Base-by-base conservation (phyloP, 768 basidiomycete species). In the Astraeus odoratus region DNA sequence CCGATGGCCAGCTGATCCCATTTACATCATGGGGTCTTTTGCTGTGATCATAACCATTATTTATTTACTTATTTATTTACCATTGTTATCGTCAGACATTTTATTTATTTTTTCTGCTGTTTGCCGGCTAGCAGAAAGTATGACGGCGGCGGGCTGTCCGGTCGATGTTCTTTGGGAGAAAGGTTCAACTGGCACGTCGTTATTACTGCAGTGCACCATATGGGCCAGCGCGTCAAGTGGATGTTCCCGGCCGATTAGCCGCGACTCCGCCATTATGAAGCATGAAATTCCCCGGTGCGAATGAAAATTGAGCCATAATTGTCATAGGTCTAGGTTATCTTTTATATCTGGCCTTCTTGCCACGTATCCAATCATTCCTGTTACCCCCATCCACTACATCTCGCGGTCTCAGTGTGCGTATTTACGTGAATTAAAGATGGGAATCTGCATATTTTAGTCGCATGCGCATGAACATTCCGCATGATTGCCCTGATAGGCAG, bases 1-100 rank as follows among this genome's bases (percentile, higher is more conserved):
- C 51, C 51, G 51, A 52, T 52, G 51, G 39, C 22, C 39, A 34
- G 40, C 41, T 38, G 35, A 42, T 46, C 35, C 43, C 31, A 37
- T 50, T 50, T 50, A 46, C 49, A 50, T 50, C 49, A 50, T 42
- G 39, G 29, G 15, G 24, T 12, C 22, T 16, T n/a, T 39, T 42
- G 29, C 47, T 49, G 16, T 42, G 16, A 10, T 10, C 9, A 19
- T 18, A 3, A 1, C 29, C 9, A 9, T 27, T 41, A 41, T 39
- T 39, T 39, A 15, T 23, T 39, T 39, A 42, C 25, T 26, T 37
- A 9, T 20, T 29, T 23, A 13, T 25, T 16, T 24, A 16, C 26
- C n/a, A 24, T 33, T 36, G 22, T 18, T 18, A 18, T 33, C n/a
- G n/a, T n/a, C n/a, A n/a, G n/a, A n/a, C n/a, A n/a, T n/a, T n/a